Evolutionary conservation across 345 rosid genomes (phyloP).

Genomic region (Eutrema japonicum): DNA sequence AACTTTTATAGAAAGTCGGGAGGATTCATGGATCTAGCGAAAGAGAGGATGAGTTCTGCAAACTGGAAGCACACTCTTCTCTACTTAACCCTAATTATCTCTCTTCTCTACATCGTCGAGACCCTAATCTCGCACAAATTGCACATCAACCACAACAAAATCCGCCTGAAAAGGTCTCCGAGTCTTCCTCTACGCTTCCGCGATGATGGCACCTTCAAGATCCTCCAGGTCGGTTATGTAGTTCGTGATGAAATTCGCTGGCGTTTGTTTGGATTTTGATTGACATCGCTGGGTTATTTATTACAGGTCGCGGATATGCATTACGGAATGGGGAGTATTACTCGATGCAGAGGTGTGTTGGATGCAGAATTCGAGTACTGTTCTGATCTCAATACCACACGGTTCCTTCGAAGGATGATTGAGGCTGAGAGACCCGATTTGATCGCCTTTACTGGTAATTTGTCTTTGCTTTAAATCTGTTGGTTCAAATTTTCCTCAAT

Average conservation of each 20-base stretch:
- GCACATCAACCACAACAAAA: slow-evolving; percentile 45
- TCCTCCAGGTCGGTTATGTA: slow-evolving; percentile 67
- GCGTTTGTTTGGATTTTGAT: not conserved
- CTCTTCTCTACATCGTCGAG: slow-evolving; percentile 55
- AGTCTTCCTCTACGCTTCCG: slow-evolving; percentile 81
- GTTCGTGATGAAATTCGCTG: not conserved
- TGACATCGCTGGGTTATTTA: not conserved
- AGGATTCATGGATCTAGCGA: not conserved
- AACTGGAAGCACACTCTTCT: slow-evolving; percentile 53
- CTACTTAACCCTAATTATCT: slow-evolving; percentile 46
- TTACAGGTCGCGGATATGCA: slow-evolving; percentile 91
- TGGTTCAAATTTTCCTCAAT: too few species aligned
- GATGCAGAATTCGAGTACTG: slow-evolving; percentile 59
- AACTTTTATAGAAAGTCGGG: not conserved
- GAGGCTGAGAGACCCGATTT: slow-evolving; percentile 79
- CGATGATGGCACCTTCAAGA: slow-evolving; percentile 86
- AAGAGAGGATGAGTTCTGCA: slow-evolving; percentile 29
- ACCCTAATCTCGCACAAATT: slow-evolving; percentile 48
- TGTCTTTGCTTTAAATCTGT: not conserved
- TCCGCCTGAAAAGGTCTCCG: slow-evolving; percentile 59
- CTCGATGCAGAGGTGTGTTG: slow-evolving; percentile 80
- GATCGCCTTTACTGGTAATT: slow-evolving; percentile 77
- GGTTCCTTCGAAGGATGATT: slow-evolving; percentile 69
- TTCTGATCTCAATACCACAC: slow-evolving; percentile 87
- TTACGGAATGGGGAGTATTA: slow-evolving; percentile 69